A percentile compares a stretch with the other conserved stretches of the same genome.
phyloP scores from a whole-genome alignment of 2,329 filamentous ascomycete genomes.

The Fusarium nurragi region DNA sequence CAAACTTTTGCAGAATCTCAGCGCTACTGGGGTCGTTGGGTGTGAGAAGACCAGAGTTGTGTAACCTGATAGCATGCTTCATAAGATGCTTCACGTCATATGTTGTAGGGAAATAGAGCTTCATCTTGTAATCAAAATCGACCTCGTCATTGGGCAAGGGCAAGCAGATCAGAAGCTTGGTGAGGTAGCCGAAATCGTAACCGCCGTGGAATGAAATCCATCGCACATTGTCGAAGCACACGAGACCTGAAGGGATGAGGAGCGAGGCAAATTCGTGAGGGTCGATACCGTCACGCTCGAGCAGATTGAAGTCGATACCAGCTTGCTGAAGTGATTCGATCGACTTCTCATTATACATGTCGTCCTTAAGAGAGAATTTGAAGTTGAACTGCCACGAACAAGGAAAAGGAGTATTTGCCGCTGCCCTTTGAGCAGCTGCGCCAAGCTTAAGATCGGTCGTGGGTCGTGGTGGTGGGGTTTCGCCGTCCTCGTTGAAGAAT shows the following conservation, averaged over 20 bases:
- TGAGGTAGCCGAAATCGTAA: constrained; percentile 97
- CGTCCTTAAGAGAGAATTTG: constrained; percentile 89
- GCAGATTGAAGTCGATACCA: constrained; percentile 88
- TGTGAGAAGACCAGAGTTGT: constrained; percentile 69
- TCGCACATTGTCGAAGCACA: constrained; percentile 85
- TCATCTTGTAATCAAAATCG: constrained; percentile 88
- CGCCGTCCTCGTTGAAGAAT: constrained; percentile 89
- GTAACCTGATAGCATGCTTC: constrained; percentile 82
- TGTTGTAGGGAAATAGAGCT: constrained; percentile 90
- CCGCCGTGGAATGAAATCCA: constrained; percentile 99
- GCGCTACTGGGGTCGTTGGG: constrained; percentile 71
- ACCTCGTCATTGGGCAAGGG: constrained; percentile 88
- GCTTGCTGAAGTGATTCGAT: constrained; percentile 90
- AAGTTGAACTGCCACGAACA: constrained; percentile 99
- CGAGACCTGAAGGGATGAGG: constrained; percentile 90
- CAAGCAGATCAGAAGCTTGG: constrained; percentile 88
- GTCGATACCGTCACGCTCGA: constrained; percentile 90
- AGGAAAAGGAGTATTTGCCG: constrained; percentile 67
- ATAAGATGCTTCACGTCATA: constrained; percentile 98
- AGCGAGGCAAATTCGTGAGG: constrained; percentile 88
- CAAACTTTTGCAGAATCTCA: constrained; percentile 84
- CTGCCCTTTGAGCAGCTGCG: constrained; percentile 52
- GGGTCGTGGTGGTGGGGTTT: constrained; percentile 79
- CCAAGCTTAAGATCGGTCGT: constrained; percentile 54
- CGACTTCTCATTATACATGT: constrained; percentile 97